phyloP scores from a whole-genome alignment of 108 stramenopile species.

The Nannochloropsis salina region DNA sequence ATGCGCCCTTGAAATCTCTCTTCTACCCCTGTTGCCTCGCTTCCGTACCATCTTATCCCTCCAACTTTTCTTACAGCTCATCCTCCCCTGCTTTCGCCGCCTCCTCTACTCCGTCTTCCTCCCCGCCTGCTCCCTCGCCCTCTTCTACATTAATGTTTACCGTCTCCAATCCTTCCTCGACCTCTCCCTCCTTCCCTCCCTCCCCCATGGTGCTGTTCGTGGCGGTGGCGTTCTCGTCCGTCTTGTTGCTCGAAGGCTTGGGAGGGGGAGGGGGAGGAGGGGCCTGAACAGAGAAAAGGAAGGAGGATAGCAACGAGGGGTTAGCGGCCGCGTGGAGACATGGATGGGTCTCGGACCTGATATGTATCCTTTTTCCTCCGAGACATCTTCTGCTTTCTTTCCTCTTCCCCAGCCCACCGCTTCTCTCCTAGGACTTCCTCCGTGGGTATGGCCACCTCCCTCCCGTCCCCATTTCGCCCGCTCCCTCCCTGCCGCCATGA shows the following conservation, averaged over 20 bases:
- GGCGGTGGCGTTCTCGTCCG: slow-evolving; percentile 21
- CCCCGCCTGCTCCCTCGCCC: slow-evolving; percentile 13
- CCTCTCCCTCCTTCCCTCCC: slow-evolving; percentile 14
- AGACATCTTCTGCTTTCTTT: background rate
- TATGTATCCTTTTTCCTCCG: background rate
- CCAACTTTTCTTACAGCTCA: background rate
- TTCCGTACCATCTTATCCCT: background rate
- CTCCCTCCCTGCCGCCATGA: background rate
- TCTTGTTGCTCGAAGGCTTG: slow-evolving; percentile 20
- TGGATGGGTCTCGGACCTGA: background rate
- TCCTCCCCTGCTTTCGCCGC: background rate
- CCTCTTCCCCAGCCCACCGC: background rate
- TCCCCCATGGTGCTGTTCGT: slow-evolving; percentile 28
- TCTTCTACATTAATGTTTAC: background rate
- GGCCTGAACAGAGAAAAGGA: background rate
- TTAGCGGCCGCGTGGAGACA: background rate
- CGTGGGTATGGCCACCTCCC: background rate
- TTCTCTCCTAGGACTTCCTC: background rate
- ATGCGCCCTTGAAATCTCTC: background rate
- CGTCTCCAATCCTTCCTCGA: background rate
- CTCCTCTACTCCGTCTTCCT: background rate
- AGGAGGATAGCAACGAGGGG: background rate
- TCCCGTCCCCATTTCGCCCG: background rate
- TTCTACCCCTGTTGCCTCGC: background rate
- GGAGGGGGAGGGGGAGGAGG: background rate